Conservation (phyloP, 306 rosid genomes). For the Prunus davidiana region DNA sequence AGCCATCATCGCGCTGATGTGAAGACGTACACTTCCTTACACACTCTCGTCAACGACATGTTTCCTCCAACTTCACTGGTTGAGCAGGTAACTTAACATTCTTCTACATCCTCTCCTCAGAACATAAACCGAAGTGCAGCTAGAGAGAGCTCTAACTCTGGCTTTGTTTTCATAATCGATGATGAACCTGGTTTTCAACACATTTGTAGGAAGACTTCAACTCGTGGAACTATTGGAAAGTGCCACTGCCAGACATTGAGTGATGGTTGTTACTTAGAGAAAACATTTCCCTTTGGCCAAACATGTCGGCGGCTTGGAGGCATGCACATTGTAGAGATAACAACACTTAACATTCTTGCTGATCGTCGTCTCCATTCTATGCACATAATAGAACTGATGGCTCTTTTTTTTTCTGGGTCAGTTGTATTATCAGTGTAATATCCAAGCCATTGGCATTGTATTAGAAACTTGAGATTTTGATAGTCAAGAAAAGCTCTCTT, state of each 20-base stretch:
- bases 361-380: conserved; percentile 1
- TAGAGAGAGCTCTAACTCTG: neutral
- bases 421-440: neutral
- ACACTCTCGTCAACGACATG: conserved; percentile 97
- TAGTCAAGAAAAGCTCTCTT: neutral
- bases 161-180: neutral
- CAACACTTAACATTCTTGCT: neutral
- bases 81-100: conserved; percentile 63
- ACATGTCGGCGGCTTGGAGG: neutral
- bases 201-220: conserved; percentile 80
- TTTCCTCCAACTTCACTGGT: conserved; percentile 88
- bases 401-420: neutral
- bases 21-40: conserved; percentile 89
- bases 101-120: neutral
- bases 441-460: conserved; percentile 14
- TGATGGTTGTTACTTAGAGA: neutral
- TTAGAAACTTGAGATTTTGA: neutral
- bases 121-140: neutral
- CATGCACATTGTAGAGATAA: neutral
- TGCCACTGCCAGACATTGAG: conserved; percentile 65
- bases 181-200: conserved; percentile 11
- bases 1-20: conserved; percentile 75
- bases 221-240: conserved; percentile 90
- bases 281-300: neutral
- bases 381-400: conserved; percentile 10